Evolutionary conservation across 2,329 filamentous ascomycete genomes (phyloP).

Genomic region (Aureobasidium zeae): DNA sequence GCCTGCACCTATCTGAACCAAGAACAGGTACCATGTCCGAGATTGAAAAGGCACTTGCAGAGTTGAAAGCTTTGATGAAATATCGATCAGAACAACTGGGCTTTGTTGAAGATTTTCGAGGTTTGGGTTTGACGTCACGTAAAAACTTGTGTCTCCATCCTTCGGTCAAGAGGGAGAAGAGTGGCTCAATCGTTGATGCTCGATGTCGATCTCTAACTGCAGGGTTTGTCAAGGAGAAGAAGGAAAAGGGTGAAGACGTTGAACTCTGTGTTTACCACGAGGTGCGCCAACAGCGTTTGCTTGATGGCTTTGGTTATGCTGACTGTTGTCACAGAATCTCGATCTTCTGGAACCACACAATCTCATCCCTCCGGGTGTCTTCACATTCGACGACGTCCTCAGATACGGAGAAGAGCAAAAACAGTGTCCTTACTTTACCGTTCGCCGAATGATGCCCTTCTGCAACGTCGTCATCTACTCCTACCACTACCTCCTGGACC

Average conservation of each 20-base stretch:
- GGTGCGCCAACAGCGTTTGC: conserved; percentile 31
- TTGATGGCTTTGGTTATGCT: background rate
- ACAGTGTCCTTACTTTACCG: conserved; percentile 96
- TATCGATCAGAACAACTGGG: conserved; percentile 87
- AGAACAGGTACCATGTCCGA: conserved; percentile 85
- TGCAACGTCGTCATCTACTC: conserved; percentile 99
- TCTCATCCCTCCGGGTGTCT: conserved; percentile 86
- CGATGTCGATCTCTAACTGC: conserved; percentile 90
- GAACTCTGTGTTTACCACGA: conserved; percentile 95
- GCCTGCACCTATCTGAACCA: background rate
- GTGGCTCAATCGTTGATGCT: conserved; percentile 87
- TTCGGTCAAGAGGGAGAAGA: conserved; percentile 92
- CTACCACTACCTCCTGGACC: conserved; percentile 94
- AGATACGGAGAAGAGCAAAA: conserved; percentile 90
- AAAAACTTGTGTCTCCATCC: conserved; percentile 97
- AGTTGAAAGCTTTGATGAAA: conserved; percentile 88
- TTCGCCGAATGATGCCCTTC: conserved; percentile 95
- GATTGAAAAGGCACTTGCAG: conserved; percentile 92
- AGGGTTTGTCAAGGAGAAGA: conserved; percentile 96
- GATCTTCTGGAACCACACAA: conserved; percentile 93
- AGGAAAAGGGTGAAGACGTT: conserved; percentile 86
- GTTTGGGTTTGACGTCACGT: conserved; percentile 83
- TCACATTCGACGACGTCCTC: conserved; percentile 83
- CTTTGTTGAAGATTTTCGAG: conserved; percentile 82
- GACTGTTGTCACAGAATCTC: conserved; percentile 55